Evolutionary conservation across 2,329 filamentous ascomycete species (phyloP), one percentile per base, ranked within the genome.

Genomic region (Fusarium sororula): DNA sequence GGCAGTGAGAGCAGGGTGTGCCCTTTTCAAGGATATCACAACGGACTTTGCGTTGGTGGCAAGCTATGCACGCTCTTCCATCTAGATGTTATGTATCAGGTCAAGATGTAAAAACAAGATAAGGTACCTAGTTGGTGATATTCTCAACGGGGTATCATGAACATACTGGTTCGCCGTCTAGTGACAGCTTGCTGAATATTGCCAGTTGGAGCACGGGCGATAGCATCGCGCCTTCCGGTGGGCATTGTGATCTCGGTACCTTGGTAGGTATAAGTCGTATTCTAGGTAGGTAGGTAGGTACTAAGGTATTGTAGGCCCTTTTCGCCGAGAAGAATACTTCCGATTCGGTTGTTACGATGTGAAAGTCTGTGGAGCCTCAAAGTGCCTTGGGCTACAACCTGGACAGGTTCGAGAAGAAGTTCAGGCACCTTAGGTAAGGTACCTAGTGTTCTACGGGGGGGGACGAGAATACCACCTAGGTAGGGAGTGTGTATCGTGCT

Each of bases 21-120:
- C 86, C 86, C 38, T 84, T 84, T 26, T 81, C 73, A 62, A 85
- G 82, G 50, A 87, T 83, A 77, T 88, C 86, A 70, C 86, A 88
- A 68, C 85, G 84, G 56, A 88, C 84, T 76, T 88, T 88, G 64
- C 86, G 84, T 56, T 83, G 84, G 77, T 88, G 86, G 60, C 86
- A 88, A 68, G 83, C 81, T 45, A 85, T 78, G 67, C 86, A 88
- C 41, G 86, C 86, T 69, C 79, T 79, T 50, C 81, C 80, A 41
- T 82, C 81, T 82, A 54, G 20, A 35, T 22, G 14, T 24, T 50
- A 37, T 28, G 32, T 35, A 30, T 56, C 30, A 58, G 59, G 42
- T 22, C 12, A 50, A 56, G 15, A 32, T 37, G 50, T 18, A 30
- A 24, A 26, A 22, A 39, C 44, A 38, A 28, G 28, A 38, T 15